Percentiles rank a stretch among this genome's conserved stretches.
Evolutionary conservation across 2,329 filamentous ascomycete species (phyloP).

Genomic region (Colletotrichum tofieldiae): DNA sequence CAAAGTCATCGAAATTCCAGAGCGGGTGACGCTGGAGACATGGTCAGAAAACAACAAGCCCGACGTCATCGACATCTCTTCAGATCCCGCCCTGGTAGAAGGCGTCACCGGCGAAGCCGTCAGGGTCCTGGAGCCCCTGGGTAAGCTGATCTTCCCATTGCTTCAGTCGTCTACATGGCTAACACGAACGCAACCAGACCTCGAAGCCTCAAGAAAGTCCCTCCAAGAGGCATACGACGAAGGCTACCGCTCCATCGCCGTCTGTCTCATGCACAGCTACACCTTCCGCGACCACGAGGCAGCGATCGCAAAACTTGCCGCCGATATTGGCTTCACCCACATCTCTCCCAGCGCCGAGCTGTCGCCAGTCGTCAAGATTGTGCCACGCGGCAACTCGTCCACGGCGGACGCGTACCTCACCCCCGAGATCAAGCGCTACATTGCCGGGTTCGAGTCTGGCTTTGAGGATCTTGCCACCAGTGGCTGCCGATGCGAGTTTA

Average conservation of each 20-base stretch:
- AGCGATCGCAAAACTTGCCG: slow-evolving; percentile 53
- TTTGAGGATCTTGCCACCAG: slow-evolving; percentile 68
- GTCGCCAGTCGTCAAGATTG: slow-evolving; percentile 79
- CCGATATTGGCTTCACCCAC: slow-evolving; percentile 71
- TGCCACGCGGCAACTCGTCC: slow-evolving; percentile 82
- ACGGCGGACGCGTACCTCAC: slow-evolving; percentile 87
- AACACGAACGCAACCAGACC: slow-evolving; percentile 50
- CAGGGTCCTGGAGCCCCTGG: slow-evolving; percentile 73
- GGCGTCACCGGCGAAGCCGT: slow-evolving; percentile 80
- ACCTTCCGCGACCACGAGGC: slow-evolving; percentile 76
- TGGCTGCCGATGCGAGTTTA: slow-evolving; percentile 76
- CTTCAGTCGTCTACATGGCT: accelerated
- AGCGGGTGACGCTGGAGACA: slow-evolving; percentile 79
- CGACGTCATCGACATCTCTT: slow-evolving; percentile 27
- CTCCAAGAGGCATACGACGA: slow-evolving; percentile 73
- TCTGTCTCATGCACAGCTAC: slow-evolving; percentile 81
- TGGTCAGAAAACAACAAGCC: slow-evolving; percentile 41
- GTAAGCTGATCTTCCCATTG: not conserved
- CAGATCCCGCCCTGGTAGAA: slow-evolving; percentile 55
- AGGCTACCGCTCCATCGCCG: slow-evolving; percentile 77
- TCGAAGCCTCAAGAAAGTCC: slow-evolving; percentile 66
- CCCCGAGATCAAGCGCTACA: slow-evolving; percentile 79
- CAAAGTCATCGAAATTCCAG: slow-evolving; percentile 80
- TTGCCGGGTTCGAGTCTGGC: slow-evolving; percentile 60
- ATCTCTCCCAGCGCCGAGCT: slow-evolving; percentile 65